Percentiles rank a stretch among this genome's conserved stretches.
Conservation (phyloP, 139 green algal genomes). For the Picochlorum costavermella region DNA sequence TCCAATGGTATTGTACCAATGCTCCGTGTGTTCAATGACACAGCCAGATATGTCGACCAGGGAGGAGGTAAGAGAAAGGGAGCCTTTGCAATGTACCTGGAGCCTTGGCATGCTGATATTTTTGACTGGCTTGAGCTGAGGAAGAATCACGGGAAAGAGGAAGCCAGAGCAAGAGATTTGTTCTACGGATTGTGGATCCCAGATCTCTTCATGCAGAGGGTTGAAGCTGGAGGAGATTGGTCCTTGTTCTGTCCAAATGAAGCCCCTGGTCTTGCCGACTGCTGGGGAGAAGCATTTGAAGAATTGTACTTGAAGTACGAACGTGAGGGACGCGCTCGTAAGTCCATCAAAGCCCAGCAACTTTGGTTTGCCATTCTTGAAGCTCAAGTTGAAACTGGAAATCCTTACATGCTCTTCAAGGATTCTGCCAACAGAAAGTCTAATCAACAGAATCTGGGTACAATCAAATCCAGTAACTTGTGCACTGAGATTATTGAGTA, state of each 20-base stretch:
- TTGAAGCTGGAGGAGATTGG: conserved; percentile 74
- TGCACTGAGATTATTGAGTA: conserved; percentile 99
- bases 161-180: conserved; percentile 85
- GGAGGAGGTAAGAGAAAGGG: conserved; percentile 98
- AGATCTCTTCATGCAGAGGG: conserved; percentile 93
- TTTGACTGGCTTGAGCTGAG: conserved; percentile 93
- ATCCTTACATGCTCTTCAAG: conserved; percentile 99
- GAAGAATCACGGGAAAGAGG: conserved; percentile 98
- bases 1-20: conserved; percentile 98
- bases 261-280: conserved; percentile 84
- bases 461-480: conserved; percentile 98
- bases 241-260: conserved; percentile 98
- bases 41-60: conserved; percentile 78
- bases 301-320: conserved; percentile 73
- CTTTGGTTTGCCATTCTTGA: conserved; percentile 98
- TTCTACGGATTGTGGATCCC: conserved; percentile 98
- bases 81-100: conserved; percentile 95
- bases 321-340: conserved; percentile 18
- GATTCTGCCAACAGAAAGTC: conserved; percentile 93
- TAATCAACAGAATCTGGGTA: conserved; percentile 96
- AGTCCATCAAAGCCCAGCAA: conserved; percentile 85
- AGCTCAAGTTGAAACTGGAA: conserved; percentile 97
- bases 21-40: conserved; percentile 99
- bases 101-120: conserved; percentile 97
- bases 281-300: conserved; percentile 91